phyloP scores from a whole-genome alignment of 2,329 filamentous ascomycete genomes.

The Venturia carpophila region DNA sequence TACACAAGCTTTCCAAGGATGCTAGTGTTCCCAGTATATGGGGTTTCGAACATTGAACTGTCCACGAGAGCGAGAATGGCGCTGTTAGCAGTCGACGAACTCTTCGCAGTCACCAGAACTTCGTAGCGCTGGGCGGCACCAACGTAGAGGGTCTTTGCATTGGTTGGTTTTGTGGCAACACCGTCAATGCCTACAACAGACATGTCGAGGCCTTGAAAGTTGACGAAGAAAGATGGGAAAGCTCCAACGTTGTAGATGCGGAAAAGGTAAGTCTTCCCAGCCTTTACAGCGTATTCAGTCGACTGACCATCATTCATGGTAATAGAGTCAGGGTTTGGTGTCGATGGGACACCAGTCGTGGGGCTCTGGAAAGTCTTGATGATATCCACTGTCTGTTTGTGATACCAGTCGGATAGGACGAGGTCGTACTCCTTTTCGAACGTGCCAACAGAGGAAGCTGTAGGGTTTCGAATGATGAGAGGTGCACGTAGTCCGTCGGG shows the following conservation, averaged over 20 bases:
- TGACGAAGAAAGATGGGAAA: constrained; percentile 64
- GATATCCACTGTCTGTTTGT: constrained; percentile 45
- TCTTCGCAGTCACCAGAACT: constrained; percentile 12
- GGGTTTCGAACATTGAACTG: constrained; percentile 45
- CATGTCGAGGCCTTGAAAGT: constrained; percentile 59
- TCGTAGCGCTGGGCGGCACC: constrained; percentile 12
- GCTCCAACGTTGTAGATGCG: constrained; percentile 63
- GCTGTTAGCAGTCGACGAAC: constrained; percentile 46
- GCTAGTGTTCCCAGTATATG: constrained; percentile 29
- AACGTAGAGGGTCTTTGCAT: constrained; percentile 39
- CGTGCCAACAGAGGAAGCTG: constrained; percentile 44
- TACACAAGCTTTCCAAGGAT: constrained; percentile 7
- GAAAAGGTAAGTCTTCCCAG: constrained; percentile 54
- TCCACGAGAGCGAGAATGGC: constrained; percentile 51
- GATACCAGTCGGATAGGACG: constrained; percentile 65
- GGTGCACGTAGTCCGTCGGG: constrained; percentile 62
- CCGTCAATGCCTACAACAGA: constrained; percentile 63
- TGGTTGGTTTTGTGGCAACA: constrained; percentile 50
- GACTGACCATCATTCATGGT: constrained; percentile 56
- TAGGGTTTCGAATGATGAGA: constrained; percentile 55
- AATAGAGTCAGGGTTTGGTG: constrained; percentile 58
- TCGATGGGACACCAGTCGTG: constrained; percentile 30
- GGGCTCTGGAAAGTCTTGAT: constrained; percentile 4
- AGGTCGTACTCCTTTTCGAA: constrained; percentile 50
- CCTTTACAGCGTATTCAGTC: constrained; percentile 36